Conservation (phyloP, 164 flowering plant genomes). For the Santalum album region DNA sequence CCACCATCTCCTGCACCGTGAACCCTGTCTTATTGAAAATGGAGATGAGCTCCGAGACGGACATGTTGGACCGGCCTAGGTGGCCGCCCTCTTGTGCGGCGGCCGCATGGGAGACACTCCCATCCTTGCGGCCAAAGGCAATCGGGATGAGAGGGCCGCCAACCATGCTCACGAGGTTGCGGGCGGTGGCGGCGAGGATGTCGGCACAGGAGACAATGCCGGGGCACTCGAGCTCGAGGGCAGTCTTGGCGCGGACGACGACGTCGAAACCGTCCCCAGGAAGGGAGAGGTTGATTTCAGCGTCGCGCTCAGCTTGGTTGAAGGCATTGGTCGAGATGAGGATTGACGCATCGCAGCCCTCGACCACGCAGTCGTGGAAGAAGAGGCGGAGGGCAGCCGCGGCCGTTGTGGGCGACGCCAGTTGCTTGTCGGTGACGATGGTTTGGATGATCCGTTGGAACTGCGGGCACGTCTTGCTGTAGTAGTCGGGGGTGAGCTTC, state of each 20-base stretch:
- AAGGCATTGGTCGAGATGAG: slow-evolving; percentile 44
- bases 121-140: slow-evolving; percentile 52
- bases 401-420: slow-evolving; percentile 8
- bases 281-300: slow-evolving; percentile 61
- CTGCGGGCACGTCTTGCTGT: slow-evolving; percentile 9
- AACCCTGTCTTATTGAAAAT: slow-evolving; percentile 44
- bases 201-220: slow-evolving; percentile 70
- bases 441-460: slow-evolving; percentile 2
- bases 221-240: slow-evolving; percentile 63
- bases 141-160: slow-evolving; percentile 62
- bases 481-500: slow-evolving; percentile 33
- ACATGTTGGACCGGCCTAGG: slow-evolving; percentile 25
- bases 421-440: slow-evolving; percentile 5
- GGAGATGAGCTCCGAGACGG: slow-evolving; percentile 25
- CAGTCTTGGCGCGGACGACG: slow-evolving; percentile 43
- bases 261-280: slow-evolving; percentile 74
- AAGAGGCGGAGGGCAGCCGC: slow-evolving; percentile 13
- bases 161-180: slow-evolving; percentile 51
- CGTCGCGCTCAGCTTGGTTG: slow-evolving; percentile 60
- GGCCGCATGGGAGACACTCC: slow-evolving; percentile 29
- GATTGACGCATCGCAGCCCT: slow-evolving; percentile 17
- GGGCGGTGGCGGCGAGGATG: slow-evolving; percentile 49
- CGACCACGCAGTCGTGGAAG: slow-evolving; percentile 15
- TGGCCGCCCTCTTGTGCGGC: slow-evolving; percentile 21
- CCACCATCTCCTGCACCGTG: slow-evolving; percentile 48